Evolutionary conservation across 805 yeast species (phyloP).

Genomic region (Teunomyces tritomae): DNA sequence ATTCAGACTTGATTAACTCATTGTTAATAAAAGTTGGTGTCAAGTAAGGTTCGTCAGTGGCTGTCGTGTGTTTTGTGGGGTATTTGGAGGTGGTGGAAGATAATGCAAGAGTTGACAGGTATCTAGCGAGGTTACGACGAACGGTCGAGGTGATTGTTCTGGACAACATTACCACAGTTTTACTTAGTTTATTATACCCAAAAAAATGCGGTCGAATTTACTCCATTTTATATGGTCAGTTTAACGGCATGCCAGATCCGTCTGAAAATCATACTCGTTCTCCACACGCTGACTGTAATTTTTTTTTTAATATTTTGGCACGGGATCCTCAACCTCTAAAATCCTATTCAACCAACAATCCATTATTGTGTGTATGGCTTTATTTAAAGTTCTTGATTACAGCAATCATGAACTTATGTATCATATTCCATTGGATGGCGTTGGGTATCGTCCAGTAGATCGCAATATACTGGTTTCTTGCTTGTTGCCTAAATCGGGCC

Average conservation of each 20-base stretch:
- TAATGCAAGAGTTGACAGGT: slow-evolving; percentile 15
- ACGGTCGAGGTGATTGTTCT: not conserved
- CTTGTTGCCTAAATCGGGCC: not conserved
- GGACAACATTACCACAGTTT: not conserved
- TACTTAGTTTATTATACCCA: not conserved
- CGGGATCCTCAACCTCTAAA: too few relatives aligned
- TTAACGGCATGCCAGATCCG: slow-evolving; percentile 5
- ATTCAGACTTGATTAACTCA: slow-evolving; percentile 46
- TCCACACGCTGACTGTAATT: not conserved
- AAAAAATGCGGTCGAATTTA: not conserved
- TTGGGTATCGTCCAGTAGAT: not conserved
- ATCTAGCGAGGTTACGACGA: slow-evolving; percentile 6
- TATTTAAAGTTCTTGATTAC: too few relatives aligned
- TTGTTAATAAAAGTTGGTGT: slow-evolving; percentile 55
- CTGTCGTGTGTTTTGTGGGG: slow-evolving; percentile 41
- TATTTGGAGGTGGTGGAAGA: slow-evolving; percentile 32
- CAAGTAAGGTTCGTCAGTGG: slow-evolving; percentile 41
- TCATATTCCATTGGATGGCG: too few relatives aligned
- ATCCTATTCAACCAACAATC: too few relatives aligned
- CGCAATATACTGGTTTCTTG: not conserved
- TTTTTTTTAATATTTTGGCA: too few relatives aligned
- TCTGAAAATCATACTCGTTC: not conserved
- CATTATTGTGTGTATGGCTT: too few relatives aligned
- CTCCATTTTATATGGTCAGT: not conserved
- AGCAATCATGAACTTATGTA: too few relatives aligned